Percentiles rank a stretch among this genome's conserved stretches.
Evolutionary conservation across 208 protist genomes (phyloP).

Genomic region (Leishmania mexicana): DNA sequence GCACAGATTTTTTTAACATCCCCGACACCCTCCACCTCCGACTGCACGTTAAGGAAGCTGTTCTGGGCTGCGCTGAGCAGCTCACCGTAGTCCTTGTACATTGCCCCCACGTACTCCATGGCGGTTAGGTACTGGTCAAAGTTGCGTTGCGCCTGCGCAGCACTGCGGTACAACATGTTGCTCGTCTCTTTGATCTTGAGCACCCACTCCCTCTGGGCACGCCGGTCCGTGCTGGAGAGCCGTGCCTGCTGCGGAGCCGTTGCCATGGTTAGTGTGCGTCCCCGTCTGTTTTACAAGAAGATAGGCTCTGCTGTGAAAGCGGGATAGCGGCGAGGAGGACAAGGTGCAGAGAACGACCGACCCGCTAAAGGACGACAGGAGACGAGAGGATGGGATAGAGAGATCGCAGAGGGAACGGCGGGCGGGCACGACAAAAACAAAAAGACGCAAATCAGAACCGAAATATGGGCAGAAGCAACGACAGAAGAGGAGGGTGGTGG

Average conservation of each 20-base stretch:
- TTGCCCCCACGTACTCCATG: slow-evolving; percentile 12
- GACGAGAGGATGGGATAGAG: too few species aligned
- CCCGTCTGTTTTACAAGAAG: neutral
- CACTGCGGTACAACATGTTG: slow-evolving; percentile 13
- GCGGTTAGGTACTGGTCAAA: slow-evolving; percentile 22
- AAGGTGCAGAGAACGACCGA: neutral
- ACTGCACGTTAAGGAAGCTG: neutral
- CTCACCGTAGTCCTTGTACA: slow-evolving; percentile 19
- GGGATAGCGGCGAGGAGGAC: neutral
- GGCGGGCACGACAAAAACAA: too few species aligned
- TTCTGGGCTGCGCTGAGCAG: slow-evolving; percentile 4
- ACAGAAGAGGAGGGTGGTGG: too few species aligned
- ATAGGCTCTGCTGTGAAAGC: neutral
- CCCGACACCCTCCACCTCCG: neutral
- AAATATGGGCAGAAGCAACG: too few species aligned
- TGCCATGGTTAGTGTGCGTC: neutral
- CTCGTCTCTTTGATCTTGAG: slow-evolving; percentile 1
- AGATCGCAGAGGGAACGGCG: too few species aligned
- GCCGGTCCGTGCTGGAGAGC: neutral
- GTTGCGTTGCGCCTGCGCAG: slow-evolving; percentile 14
- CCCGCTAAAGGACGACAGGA: too few species aligned
- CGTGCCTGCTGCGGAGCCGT: neutral
- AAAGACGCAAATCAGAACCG: too few species aligned
- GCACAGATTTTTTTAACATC: slow-evolving; percentile 2
- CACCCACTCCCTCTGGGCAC: slow-evolving; percentile 16